These are phyloP conservation scores for Graphiopsis chlorocephala DNA, from an alignment of 2,329 filamentous ascomycete genomes.

Conservation along the genomic window DNA sequence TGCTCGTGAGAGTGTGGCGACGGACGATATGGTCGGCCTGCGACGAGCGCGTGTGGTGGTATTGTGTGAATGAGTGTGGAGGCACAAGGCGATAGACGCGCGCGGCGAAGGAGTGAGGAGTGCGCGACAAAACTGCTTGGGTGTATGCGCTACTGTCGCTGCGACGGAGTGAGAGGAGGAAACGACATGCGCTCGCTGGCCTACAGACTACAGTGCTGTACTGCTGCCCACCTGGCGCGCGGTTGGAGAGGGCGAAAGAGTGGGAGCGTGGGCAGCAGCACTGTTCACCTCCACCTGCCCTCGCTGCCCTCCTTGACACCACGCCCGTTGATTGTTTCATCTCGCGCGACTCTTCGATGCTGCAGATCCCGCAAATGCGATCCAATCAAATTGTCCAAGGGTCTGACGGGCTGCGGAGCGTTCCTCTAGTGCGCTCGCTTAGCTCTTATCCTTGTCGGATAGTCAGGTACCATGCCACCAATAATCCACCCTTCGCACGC, in stretches of 20 bases:
- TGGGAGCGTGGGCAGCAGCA: background rate
- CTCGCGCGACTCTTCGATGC: background rate
- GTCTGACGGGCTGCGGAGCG: background rate
- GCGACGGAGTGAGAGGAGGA: background rate
- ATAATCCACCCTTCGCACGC: background rate
- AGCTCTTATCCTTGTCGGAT: background rate
- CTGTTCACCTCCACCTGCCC: slow-evolving; percentile 1
- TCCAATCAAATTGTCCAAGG: background rate
- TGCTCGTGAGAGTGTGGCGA: background rate
- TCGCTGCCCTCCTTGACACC: slow-evolving; percentile 4
- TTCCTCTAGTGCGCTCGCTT: background rate
- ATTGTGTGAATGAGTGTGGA: slow-evolving; percentile 1
- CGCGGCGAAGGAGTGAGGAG: slow-evolving; percentile 8
- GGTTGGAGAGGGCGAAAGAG: background rate
- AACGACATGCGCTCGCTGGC: slow-evolving; percentile 6
- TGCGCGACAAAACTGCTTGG: background rate
- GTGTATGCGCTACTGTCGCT: slow-evolving; percentile 1
- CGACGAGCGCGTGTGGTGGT: slow-evolving; percentile 3
- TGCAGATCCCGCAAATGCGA: background rate
- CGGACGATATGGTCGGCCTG: slow-evolving; percentile 4
- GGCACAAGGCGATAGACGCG: slow-evolving; percentile 9
- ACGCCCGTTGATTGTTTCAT: slow-evolving; percentile 2
- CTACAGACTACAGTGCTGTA: background rate
- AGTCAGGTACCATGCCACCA: background rate
- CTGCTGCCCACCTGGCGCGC: slow-evolving; percentile 2